phyloP scores from a whole-genome alignment of 768 basidiomycete genomes.

The Pleurotus ostreatus region DNA sequence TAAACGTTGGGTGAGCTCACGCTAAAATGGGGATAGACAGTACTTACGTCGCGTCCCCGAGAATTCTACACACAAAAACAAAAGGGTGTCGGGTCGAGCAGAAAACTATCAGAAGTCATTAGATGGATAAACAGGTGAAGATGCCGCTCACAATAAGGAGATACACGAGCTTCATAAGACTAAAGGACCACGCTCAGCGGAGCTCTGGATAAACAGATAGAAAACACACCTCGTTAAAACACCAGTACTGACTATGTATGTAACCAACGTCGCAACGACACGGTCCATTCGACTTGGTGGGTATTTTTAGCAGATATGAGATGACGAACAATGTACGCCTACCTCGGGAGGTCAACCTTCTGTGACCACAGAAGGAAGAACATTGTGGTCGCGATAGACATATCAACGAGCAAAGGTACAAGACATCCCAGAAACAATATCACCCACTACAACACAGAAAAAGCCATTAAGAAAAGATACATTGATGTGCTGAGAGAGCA shows the following conservation, averaged over 20 bases:
- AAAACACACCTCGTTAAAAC: conserved; percentile 5
- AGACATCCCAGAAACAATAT: conserved; percentile 1
- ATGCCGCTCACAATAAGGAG: conserved; percentile 5
- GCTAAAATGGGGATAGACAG: background rate
- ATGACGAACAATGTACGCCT: background rate
- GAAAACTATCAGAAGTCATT: background rate
- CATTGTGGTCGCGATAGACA: conserved; percentile 4
- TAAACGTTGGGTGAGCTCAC: background rate
- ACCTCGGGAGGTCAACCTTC: background rate
- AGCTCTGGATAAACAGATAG: background rate
- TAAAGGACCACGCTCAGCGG: background rate
- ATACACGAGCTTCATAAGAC: conserved; percentile 5
- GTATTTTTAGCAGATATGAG: background rate
- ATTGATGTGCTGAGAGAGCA: background rate
- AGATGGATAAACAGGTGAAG: too few species aligned
- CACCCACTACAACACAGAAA: conserved; percentile 1
- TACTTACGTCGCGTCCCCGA: conserved; percentile 5
- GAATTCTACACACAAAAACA: conserved; percentile 8
- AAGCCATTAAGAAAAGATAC: background rate
- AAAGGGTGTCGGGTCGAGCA: conserved; percentile 6
- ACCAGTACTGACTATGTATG: conserved; percentile 9
- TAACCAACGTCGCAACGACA: background rate
- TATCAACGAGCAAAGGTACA: conserved; percentile 2
- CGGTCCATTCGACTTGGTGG: background rate
- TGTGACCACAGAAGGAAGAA: conserved; percentile 8